Percentiles rank a stretch among this genome's conserved stretches.
These are phyloP conservation scores for Orobanche coerulescens DNA, from an alignment of 257 asterid species.

Conservation along the genomic window DNA sequence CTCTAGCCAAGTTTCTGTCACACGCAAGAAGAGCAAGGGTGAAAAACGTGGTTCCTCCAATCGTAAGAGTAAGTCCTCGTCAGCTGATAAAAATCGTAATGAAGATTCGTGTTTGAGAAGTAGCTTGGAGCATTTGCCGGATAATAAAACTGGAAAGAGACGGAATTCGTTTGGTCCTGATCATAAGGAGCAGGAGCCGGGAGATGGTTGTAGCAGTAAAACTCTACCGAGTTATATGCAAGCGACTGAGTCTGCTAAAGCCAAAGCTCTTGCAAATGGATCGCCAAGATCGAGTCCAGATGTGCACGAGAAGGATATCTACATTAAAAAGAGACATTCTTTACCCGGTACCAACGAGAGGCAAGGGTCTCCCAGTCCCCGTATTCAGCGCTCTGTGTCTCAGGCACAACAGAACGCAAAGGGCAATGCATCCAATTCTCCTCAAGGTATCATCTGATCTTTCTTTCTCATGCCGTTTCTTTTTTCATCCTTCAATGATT, in stretches of 20 bases:
- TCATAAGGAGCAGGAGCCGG: constrained; percentile 67
- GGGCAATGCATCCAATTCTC: constrained; percentile 64
- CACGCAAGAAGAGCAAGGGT: constrained; percentile 48
- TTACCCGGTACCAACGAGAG: constrained; percentile 62
- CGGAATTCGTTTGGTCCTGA: constrained; percentile 63
- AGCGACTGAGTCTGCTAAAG: constrained; percentile 94
- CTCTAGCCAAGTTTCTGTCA: constrained; percentile 57
- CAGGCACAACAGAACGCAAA: constrained; percentile 63
- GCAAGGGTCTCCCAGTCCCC: constrained; percentile 88
- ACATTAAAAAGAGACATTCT: constrained; percentile 73
- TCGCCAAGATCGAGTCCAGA: constrained; percentile 98
- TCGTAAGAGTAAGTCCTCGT: constrained; percentile 39
- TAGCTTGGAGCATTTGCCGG: constrained; percentile 53
- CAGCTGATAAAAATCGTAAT: constrained; percentile 41
- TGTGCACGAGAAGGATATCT: constrained; percentile 58
- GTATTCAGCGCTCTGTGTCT: constrained; percentile 61
- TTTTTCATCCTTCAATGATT: background rate
- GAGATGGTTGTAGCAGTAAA: constrained; percentile 65
- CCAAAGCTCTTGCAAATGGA: constrained; percentile 61
- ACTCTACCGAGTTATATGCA: constrained; percentile 96
- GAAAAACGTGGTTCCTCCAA: constrained; percentile 43
- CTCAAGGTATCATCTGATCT: constrained; percentile 60
- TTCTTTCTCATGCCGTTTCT: constrained; percentile 6
- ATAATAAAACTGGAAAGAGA: constrained; percentile 49
- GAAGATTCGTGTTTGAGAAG: constrained; percentile 46